Percentiles rank a stretch among this genome's conserved stretches.
These are phyloP conservation scores for Collybiopsis luxurians DNA, from an alignment of 768 basidiomycete genomes.

Conservation along the genomic window DNA sequence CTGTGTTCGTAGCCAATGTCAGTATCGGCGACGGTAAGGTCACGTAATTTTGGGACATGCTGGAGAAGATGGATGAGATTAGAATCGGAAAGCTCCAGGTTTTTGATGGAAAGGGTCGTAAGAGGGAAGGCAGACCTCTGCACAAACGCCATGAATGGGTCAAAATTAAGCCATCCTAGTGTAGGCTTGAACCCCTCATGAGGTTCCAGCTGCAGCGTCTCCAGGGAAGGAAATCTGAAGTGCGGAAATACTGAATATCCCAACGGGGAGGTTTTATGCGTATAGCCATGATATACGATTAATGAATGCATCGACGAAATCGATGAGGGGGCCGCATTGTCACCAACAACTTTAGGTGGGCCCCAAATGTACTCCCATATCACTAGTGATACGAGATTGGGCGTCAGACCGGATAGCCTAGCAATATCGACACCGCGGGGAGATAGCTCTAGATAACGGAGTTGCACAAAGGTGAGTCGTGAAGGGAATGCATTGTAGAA, in stretches of 20 bases:
- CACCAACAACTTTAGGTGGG: too few relatives aligned
- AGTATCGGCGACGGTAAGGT: background rate
- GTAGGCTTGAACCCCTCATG: background rate
- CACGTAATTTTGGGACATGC: background rate
- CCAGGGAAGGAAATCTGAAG: background rate
- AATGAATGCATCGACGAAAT: background rate
- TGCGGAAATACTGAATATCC: background rate
- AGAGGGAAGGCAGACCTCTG: background rate
- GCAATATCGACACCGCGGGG: too few relatives aligned
- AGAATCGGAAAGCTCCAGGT: background rate
- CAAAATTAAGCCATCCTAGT: background rate
- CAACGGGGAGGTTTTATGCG: background rate
- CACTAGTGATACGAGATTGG: too few relatives aligned
- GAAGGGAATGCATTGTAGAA: background rate
- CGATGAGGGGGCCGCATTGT: too few relatives aligned
- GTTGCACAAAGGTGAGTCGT: background rate
- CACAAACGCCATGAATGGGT: background rate
- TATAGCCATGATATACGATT: background rate
- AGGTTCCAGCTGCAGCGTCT: background rate
- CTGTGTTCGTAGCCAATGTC: too few relatives aligned
- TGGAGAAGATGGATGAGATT: background rate
- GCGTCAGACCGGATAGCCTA: too few relatives aligned
- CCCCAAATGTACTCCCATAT: too few relatives aligned
- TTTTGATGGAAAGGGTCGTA: background rate
- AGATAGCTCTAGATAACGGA: too few relatives aligned